Evolutionary conservation across 1,284 basidiomycete genomes (phyloP), one percentile per base, ranked within the genome.

Genomic region (Leucoagaricus sp.): DNA sequence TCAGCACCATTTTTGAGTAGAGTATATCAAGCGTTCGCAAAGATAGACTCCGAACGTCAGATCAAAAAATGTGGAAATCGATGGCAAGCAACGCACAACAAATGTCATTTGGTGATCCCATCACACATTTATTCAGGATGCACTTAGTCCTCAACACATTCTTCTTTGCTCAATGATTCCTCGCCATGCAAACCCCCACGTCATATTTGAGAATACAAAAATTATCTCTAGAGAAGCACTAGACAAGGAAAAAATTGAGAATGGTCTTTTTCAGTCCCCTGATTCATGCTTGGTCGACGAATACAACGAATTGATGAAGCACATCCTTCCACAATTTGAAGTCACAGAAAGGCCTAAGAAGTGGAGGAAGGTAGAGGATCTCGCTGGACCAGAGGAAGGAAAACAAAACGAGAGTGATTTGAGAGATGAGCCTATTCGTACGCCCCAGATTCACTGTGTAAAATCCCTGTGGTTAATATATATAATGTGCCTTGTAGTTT

Each of bases 401-500:
- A 44, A 58, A 17, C 49, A 58, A 8, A 57, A 58, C 13, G 56
- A 45, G 4, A 56, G 63, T n/a, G n/a, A n/a, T n/a, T n/a, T n/a
- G 25, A 58, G 63, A 8, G 40, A 61, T 40, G 55, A 67, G 23
- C 58, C 69, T 71, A 59, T 46, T 69, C 62, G 6, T 28, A 26
- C 7, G 33, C 29, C 36, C 17, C 44, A 53, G 28, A 29, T 36
- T 38, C n/a, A 23, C 19, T 29, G 9, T 28, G 15, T 17, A 38
- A 25, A 15, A 3, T n/a, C 23, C 6, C 31, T 12, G n/a, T n/a
- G 6, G 31, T 33, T 41, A 5, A 41, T 19, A 12, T 41, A 41
- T 41, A 31, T 59, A 59, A 12, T 63, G 29, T 40, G 23, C 31
- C 38, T 33, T 3, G 10, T 53, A 80, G 78, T 68, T 47, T 81